These are phyloP conservation scores for Trametes punicea DNA, from an alignment of 768 basidiomycete genomes.

Conservation along the genomic window DNA sequence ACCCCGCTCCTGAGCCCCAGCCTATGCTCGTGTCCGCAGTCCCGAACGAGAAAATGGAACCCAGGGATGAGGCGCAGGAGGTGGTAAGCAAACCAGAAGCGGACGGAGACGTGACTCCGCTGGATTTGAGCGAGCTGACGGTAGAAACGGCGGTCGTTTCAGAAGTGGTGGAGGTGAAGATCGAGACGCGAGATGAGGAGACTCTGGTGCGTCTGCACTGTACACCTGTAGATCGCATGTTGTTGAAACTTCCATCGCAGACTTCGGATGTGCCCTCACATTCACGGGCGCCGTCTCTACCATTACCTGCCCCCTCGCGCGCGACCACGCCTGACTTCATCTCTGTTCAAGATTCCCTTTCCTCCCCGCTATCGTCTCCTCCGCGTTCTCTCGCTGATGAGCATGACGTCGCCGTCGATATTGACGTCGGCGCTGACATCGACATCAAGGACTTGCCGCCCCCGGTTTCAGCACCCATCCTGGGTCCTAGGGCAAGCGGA, in stretches of 20 bases:
- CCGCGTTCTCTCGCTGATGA: conserved; percentile 9
- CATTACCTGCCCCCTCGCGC: not conserved
- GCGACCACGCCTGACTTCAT: conserved; percentile 1
- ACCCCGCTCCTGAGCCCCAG: conserved; percentile 12
- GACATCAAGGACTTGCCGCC: not conserved
- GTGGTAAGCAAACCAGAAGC: not conserved
- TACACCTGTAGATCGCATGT: too few species aligned
- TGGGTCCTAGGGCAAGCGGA: not conserved
- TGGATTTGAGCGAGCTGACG: not conserved
- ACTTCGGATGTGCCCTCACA: not conserved
- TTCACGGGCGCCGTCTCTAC: not conserved
- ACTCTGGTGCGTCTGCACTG: not conserved
- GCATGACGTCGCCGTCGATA: not conserved
- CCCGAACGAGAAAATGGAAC: not conserved
- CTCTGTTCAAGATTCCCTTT: not conserved
- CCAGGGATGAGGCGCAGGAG: not conserved
- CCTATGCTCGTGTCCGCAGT: not conserved
- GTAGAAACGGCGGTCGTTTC: not conserved
- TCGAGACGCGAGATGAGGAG: not conserved
- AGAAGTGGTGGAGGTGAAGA: not conserved
- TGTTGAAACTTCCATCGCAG: not conserved
- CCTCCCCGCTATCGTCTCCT: conserved; percentile 19
- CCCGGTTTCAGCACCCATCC: not conserved
- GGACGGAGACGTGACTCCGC: conserved; percentile 8
- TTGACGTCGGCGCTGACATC: not conserved